Evolutionary conservation across 2,329 filamentous ascomycete genomes (phyloP).

Genomic region (Nothomitra cinnamomea): DNA sequence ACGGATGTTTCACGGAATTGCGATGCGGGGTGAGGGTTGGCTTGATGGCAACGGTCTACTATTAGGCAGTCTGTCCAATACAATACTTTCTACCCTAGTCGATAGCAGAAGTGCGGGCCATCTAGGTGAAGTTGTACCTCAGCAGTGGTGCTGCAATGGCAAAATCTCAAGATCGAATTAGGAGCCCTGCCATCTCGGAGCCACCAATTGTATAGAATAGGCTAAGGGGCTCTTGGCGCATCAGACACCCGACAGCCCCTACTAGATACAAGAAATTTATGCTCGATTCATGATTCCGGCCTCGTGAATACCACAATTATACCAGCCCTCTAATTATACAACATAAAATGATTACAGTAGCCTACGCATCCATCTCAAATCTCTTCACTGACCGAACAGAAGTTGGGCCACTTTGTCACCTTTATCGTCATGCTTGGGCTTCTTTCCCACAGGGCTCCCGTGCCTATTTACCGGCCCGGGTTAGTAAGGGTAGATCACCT

Average conservation of each 20-base stretch:
- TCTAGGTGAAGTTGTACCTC: too few species aligned
- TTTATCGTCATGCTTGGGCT: neutral
- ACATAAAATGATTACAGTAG: neutral
- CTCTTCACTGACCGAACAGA: neutral
- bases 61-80: neutral
- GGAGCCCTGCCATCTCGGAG: too few species aligned
- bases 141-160: too few species aligned
- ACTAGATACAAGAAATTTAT: too few species aligned
- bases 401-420: neutral
- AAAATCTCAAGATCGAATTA: too few species aligned
- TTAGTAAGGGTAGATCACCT: neutral
- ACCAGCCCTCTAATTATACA: neutral
- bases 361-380: too few species aligned
- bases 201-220: too few species aligned
- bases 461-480: slow-evolving; percentile 5
- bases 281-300: too few species aligned
- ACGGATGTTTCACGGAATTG: neutral
- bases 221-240: too few species aligned
- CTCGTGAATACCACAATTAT: neutral
- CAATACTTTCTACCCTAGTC: neutral
- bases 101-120: too few species aligned
- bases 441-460: slow-evolving; percentile 9
- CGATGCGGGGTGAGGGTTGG: neutral
- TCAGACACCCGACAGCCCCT: too few species aligned
- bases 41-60: neutral